phyloP scores from a whole-genome alignment of 2,329 filamentous ascomycete genomes.

The Trichoderma sp. region DNA sequence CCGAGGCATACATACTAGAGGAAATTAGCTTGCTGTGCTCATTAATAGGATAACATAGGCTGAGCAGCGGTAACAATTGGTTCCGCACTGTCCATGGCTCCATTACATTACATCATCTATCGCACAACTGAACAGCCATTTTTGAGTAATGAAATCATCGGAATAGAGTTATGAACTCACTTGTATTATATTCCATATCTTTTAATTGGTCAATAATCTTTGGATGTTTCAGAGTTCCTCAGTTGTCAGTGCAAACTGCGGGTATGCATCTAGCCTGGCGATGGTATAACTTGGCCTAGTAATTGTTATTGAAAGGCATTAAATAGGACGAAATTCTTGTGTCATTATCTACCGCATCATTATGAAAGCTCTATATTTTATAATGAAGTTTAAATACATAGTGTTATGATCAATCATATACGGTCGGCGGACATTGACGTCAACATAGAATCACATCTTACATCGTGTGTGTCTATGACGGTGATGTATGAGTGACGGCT shows the following conservation, averaged over 20 bases:
- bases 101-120: constrained; percentile 6
- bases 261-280: neutral
- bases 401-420: neutral
- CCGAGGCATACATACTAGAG: neutral
- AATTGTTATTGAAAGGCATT: neutral
- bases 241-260: neutral
- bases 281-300: neutral
- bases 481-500: constrained; percentile 12
- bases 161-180: neutral
- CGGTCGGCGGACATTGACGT: neutral
- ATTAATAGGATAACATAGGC: neutral
- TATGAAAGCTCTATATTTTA: neutral
- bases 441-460: constrained; percentile 11
- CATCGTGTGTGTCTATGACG: neutral
- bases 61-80: neutral
- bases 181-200: neutral
- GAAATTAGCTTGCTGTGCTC: neutral
- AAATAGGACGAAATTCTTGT: neutral
- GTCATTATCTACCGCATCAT: neutral
- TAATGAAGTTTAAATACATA: neutral
- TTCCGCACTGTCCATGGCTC: neutral
- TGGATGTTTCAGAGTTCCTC: neutral
- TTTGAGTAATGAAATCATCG: neutral
- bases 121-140: neutral
- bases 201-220: neutral